phyloP scores from a whole-genome alignment of 768 basidiomycete genomes.

The Nevesoporus exiguus region DNA sequence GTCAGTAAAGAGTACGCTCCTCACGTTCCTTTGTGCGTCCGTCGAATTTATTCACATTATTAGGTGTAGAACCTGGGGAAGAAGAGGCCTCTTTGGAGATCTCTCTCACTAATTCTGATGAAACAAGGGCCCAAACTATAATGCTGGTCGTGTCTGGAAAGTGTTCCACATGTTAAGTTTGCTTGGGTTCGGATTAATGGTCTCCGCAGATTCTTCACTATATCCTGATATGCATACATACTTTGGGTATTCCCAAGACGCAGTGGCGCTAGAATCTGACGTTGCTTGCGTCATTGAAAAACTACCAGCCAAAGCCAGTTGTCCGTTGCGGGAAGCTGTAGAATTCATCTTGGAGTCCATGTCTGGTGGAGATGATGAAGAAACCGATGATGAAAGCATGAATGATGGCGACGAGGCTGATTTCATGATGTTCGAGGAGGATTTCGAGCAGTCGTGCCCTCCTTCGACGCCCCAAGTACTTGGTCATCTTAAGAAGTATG shows the following conservation, averaged over 20 bases:
- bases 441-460: not conserved
- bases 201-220: slow-evolving; percentile 56
- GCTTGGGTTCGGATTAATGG: not conserved
- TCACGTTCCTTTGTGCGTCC: not conserved
- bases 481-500: slow-evolving; percentile 3
- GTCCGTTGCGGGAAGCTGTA: slow-evolving; percentile 45
- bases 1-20: slow-evolving; percentile 40
- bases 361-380: slow-evolving; percentile 33
- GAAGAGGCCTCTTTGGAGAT: slow-evolving; percentile 66
- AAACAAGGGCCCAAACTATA: slow-evolving; percentile 16
- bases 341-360: slow-evolving; percentile 36
- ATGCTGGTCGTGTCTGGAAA: slow-evolving; percentile 51
- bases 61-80: slow-evolving; percentile 54
- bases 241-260: slow-evolving; percentile 52
- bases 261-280: slow-evolving; percentile 35
- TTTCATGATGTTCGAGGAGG: slow-evolving; percentile 17
- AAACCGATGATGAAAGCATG: slow-evolving; percentile 35
- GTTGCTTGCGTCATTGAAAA: slow-evolving; percentile 43
- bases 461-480: not conserved
- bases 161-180: slow-evolving; percentile 4
- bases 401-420: slow-evolving; percentile 35
- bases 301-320: slow-evolving; percentile 40
- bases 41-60: not conserved
- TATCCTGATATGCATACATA: slow-evolving; percentile 60
- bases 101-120: slow-evolving; percentile 26